A percentile compares a stretch with the other conserved stretches of the same genome.
Conservation (phyloP, 768 basidiomycete genomes). For the Podaxis sp. region DNA sequence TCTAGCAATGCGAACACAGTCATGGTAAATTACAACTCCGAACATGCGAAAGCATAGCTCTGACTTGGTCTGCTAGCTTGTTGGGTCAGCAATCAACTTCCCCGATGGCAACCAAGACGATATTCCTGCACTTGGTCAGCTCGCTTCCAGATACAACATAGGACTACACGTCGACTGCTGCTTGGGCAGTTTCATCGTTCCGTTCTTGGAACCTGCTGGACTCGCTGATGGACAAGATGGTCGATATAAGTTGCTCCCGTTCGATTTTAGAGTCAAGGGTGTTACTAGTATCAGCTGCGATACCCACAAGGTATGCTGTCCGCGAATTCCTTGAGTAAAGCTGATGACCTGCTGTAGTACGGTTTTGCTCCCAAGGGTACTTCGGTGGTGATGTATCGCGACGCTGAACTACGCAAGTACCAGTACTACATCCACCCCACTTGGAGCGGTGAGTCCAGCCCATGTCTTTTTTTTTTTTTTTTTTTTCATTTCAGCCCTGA, state of each 20-base stretch:
- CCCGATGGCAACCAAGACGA: slow-evolving; percentile 86
- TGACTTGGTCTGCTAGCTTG: slow-evolving; percentile 43
- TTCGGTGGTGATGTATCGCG: slow-evolving; percentile 93
- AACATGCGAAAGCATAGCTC: background rate
- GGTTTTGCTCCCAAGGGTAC: slow-evolving; percentile 95
- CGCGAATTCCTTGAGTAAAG: background rate
- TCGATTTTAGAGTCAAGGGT: slow-evolving; percentile 88
- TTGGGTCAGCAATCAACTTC: slow-evolving; percentile 84
- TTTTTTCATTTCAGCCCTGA: background rate
- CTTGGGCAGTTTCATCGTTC: slow-evolving; percentile 89
- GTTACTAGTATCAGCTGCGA: slow-evolving; percentile 96
- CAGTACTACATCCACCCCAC: slow-evolving; percentile 84
- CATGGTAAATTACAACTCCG: slow-evolving; percentile 43
- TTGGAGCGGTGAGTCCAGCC: slow-evolving; percentile 59
- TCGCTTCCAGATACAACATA: slow-evolving; percentile 72
- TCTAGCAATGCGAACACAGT: slow-evolving; percentile 83
- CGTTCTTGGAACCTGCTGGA: slow-evolving; percentile 82
- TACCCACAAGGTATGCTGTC: slow-evolving; percentile 73
- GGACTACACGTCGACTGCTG: slow-evolving; percentile 96
- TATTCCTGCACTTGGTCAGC: slow-evolving; percentile 68
- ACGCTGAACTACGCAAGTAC: slow-evolving; percentile 65
- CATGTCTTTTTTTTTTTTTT: background rate
- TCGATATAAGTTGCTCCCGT: slow-evolving; percentile 57
- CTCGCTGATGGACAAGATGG: slow-evolving; percentile 54
- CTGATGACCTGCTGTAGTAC: slow-evolving; percentile 46